A percentile compares a stretch with the other conserved stretches of the same genome.
These are phyloP conservation scores for Dendrobium chrysotoxum DNA, from an alignment of 106 monocot species.

Conservation along the genomic window DNA sequence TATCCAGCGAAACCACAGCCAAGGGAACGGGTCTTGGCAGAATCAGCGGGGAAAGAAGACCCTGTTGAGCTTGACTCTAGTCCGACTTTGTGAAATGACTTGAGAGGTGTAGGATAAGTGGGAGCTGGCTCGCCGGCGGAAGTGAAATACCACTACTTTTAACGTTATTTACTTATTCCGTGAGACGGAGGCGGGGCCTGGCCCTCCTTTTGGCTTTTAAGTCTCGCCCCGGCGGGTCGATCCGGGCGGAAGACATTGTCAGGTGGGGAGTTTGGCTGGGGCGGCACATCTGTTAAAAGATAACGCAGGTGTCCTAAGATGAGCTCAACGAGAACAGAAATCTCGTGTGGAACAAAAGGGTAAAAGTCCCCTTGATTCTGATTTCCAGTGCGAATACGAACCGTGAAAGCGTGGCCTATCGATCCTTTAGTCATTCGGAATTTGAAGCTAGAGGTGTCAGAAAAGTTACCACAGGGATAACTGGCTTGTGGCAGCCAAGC, in stretches of 20 bases:
- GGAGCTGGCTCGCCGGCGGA: too few species aligned
- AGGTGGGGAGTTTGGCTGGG: constrained; percentile 34
- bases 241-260: too few species aligned
- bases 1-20: constrained; percentile 76
- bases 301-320: constrained; percentile 32
- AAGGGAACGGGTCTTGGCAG: constrained; percentile 37
- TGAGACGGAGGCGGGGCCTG: too few species aligned
- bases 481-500: constrained; percentile 96
- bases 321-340: constrained; percentile 22
- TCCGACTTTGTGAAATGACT: too few species aligned
- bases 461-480: constrained; percentile 96
- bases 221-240: too few species aligned
- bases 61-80: too few species aligned
- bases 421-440: constrained; percentile 90
- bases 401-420: constrained; percentile 94
- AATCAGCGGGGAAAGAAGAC: too few species aligned
- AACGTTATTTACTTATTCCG: too few species aligned
- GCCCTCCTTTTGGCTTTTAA: too few species aligned
- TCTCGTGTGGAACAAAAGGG: constrained; percentile 9
- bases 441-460: constrained; percentile 97
- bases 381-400: constrained; percentile 63
- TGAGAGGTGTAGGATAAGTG: too few species aligned
- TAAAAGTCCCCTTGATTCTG: too few species aligned
- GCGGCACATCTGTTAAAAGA: constrained; percentile 32
- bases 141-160: too few species aligned